Percentiles rank a stretch among this genome's conserved stretches.
Conservation (phyloP, 768 basidiomycete species). For the Nidula microcarpa region DNA sequence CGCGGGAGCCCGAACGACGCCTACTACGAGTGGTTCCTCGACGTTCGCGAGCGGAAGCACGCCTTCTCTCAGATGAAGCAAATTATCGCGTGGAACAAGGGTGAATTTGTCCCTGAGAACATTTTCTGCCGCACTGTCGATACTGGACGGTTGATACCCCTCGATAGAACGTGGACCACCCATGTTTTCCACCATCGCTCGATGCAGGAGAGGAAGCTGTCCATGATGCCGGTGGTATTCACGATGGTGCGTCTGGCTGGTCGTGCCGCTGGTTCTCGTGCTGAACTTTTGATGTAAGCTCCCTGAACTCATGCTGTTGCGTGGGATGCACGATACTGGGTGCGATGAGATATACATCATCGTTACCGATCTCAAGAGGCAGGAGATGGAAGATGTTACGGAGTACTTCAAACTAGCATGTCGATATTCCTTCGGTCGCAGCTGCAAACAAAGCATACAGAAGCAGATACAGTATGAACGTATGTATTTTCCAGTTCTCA, state of each 20-base stretch:
- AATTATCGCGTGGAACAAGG: constrained; percentile 60
- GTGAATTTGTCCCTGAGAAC: constrained; percentile 76
- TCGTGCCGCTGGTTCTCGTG: neutral
- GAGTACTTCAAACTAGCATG: constrained; percentile 78
- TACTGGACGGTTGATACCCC: constrained; percentile 72
- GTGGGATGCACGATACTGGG: constrained; percentile 78
- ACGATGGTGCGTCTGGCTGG: constrained; percentile 55
- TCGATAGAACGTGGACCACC: constrained; percentile 80
- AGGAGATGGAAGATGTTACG: constrained; percentile 79
- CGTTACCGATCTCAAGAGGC: constrained; percentile 73
- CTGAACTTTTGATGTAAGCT: constrained; percentile 34
- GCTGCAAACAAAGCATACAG: constrained; percentile 65
- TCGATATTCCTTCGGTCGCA: constrained; percentile 57
- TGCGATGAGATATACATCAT: constrained; percentile 80
- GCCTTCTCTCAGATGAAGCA: constrained; percentile 46
- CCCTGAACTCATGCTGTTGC: constrained; percentile 74
- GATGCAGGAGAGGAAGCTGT: constrained; percentile 67
- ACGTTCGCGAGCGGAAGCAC: constrained; percentile 64
- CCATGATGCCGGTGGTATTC: constrained; percentile 79
- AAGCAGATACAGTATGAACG: constrained; percentile 68
- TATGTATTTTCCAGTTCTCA: constrained; percentile 28
- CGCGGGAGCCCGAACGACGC: constrained; percentile 56
- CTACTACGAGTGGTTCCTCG: constrained; percentile 76
- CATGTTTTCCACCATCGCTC: constrained; percentile 78
- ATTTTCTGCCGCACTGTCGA: constrained; percentile 78